phyloP scores from a whole-genome alignment of 83 land plant genomes.

The Diphasiastrum complanatum region DNA sequence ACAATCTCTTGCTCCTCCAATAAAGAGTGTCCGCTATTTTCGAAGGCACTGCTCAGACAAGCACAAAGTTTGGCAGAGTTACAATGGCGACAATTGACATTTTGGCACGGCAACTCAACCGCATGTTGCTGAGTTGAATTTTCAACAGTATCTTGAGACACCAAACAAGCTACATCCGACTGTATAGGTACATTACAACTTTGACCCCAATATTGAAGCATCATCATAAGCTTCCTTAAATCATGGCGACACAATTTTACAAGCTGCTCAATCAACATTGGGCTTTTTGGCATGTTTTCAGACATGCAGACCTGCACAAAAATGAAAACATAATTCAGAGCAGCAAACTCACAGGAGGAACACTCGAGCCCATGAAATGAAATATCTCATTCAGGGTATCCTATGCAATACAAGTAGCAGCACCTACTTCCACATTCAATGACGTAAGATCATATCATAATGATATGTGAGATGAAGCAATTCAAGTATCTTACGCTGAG shows the following conservation, averaged over 20 bases:
- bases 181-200: slow-evolving; percentile 2
- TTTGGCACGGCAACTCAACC: too few species aligned
- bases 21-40: too few species aligned
- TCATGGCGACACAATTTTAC: slow-evolving; percentile 25
- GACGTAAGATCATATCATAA: too few species aligned
- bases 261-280: slow-evolving; percentile 16
- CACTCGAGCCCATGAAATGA: neutral
- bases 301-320: slow-evolving; percentile 25
- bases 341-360: neutral
- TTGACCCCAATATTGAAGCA: slow-evolving; percentile 35
- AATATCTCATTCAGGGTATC: neutral
- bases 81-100: neutral
- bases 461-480: too few species aligned
- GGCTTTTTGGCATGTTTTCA: slow-evolving; percentile 20
- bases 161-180: neutral
- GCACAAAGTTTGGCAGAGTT: neutral
- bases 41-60: too few species aligned
- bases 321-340: neutral
- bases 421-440: too few species aligned
- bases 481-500: too few species aligned
- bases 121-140: neutral
- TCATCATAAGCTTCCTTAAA: slow-evolving; percentile 27
- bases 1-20: too few species aligned
- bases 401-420: too few species aligned
- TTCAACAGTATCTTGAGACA: neutral